A percentile compares a stretch with the other conserved stretches of the same genome.
Conservation (phyloP, 2,329 filamentous ascomycete genomes). For the Diaporthe vaccinii region DNA sequence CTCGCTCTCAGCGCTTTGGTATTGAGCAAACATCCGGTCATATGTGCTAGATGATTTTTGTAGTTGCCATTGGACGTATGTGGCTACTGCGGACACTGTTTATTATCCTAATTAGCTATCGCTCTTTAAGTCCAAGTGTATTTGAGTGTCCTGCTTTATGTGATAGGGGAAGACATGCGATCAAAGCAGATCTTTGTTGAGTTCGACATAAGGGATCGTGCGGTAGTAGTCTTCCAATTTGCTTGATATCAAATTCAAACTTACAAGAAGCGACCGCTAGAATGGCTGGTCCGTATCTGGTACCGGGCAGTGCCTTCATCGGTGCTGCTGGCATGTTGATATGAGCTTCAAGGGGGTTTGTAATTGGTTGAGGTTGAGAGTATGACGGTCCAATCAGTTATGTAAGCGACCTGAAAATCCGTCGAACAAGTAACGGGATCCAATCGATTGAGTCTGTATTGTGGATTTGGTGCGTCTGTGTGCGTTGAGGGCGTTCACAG, state of each 20-base stretch:
- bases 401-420: background rate
- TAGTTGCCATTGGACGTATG: conserved; percentile 52
- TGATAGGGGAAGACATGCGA: background rate
- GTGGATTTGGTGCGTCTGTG: background rate
- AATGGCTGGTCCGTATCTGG: conserved; percentile 37
- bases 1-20: conserved; percentile 55
- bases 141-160: background rate
- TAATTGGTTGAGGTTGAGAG: background rate
- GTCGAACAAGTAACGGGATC: background rate
- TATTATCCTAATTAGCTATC: background rate
- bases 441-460: background rate
- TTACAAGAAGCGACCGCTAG: conserved; percentile 24
- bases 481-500: background rate
- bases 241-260: background rate
- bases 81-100: conserved; percentile 46
- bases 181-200: background rate
- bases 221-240: background rate
- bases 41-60: conserved; percentile 50
- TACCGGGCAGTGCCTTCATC: conserved; percentile 34
- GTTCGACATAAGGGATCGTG: background rate
- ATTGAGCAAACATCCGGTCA: conserved; percentile 55
- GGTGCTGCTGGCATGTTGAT: conserved; percentile 8
- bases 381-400: background rate
- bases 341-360: background rate
- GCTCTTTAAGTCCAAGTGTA: background rate